Evolutionary conservation across 2,329 filamentous ascomycete species (phyloP).

Genomic region (Pezicula rhizophila): DNA sequence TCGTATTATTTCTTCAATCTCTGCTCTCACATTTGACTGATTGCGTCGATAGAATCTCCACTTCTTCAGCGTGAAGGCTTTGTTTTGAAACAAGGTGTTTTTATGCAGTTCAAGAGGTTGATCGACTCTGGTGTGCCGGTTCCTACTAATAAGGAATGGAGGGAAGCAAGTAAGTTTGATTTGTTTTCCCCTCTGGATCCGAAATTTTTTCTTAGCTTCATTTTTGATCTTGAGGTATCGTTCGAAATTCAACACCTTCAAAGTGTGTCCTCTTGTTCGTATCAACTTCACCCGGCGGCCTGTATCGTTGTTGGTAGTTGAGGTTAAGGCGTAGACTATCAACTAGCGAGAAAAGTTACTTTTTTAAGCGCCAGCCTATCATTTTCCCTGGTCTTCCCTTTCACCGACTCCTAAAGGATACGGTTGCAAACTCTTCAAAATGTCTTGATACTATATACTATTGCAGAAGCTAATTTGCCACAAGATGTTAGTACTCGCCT

Average conservation of each 20-base stretch:
- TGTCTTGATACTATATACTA: neutral
- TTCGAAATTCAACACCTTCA: no score
- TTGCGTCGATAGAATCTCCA: constrained; percentile 24
- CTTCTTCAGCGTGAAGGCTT: constrained; percentile 37
- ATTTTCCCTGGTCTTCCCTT: no score
- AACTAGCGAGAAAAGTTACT: no score
- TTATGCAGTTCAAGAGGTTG: constrained; percentile 38
- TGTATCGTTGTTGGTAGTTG: no score
- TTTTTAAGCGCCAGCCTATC: no score
- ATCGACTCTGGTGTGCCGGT: constrained; percentile 33
- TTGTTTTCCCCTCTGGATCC: neutral
- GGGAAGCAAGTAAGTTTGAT: constrained; percentile 28
- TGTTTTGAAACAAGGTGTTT: constrained; percentile 37
- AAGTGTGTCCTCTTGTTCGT: no score
- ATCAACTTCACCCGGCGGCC: no score
- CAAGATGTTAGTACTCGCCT: constrained; percentile 13
- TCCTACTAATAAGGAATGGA: constrained; percentile 40
- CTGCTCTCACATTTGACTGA: neutral
- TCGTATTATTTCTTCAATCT: neutral
- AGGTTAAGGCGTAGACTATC: no score
- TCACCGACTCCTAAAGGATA: no score
- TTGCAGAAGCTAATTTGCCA: neutral
- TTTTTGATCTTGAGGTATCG: no score
- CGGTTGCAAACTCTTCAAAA: no score
- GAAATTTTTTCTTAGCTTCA: no score